These are phyloP conservation scores for Trichoderma sp. DNA, from an alignment of 2,329 filamentous ascomycete species.

Conservation along the genomic window DNA sequence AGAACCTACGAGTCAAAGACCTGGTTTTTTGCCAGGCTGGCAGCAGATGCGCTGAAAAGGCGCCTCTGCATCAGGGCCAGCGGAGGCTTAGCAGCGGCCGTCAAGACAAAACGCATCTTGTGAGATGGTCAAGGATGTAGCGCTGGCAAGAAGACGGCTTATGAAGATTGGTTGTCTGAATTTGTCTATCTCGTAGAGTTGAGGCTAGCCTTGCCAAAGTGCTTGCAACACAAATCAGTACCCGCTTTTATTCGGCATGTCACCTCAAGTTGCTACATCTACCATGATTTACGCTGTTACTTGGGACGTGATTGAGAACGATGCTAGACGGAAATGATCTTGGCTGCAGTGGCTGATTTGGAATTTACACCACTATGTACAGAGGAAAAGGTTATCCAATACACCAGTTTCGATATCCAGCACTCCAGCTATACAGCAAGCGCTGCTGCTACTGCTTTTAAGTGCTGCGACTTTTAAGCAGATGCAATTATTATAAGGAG, in stretches of 20 bases:
- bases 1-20: slow-evolving; percentile 31
- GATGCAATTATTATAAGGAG: too few relatives aligned
- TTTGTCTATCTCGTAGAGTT: neutral
- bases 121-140: neutral
- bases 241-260: neutral
- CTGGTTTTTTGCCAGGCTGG: slow-evolving; percentile 31
- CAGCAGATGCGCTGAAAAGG: neutral
- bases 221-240: neutral
- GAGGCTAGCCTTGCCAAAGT: neutral
- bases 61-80: neutral
- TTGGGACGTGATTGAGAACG: neutral
- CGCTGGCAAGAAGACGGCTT: neutral
- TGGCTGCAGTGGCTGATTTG: neutral
- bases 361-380: neutral
- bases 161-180: neutral
- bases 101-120: neutral
- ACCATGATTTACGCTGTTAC: neutral
- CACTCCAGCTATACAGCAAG: too few relatives aligned
- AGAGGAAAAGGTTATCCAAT: neutral
- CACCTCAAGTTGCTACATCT: neutral
- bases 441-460: too few relatives aligned
- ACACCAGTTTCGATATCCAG: too few relatives aligned
- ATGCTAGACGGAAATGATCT: neutral
- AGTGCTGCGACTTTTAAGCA: too few relatives aligned
- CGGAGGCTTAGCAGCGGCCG: slow-evolving; percentile 1